A percentile compares a stretch with the other conserved stretches of the same genome.
phyloP scores from a whole-genome alignment of 2,329 filamentous ascomycete genomes.

The Ceratocystis cacaofunesta region DNA sequence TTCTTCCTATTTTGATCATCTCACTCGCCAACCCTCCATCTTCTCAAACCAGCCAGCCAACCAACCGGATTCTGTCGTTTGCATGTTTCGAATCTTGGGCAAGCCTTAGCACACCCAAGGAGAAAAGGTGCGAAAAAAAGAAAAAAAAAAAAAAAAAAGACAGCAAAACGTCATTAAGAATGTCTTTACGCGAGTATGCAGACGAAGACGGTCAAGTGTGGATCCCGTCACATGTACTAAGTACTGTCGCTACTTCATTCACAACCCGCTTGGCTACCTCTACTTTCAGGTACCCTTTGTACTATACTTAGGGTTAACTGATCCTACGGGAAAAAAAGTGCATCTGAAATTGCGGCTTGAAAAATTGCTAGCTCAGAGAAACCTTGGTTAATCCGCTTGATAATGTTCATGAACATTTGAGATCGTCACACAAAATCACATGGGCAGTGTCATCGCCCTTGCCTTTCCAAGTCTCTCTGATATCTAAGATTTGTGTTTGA shows the following conservation, averaged over 20 bases:
- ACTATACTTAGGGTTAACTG: not conserved
- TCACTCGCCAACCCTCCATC: not conserved
- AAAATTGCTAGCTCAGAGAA: not conserved
- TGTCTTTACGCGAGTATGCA: not conserved
- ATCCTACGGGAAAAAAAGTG: not conserved
- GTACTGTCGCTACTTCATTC: not conserved
- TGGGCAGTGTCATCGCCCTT: not conserved
- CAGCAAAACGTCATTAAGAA: not conserved
- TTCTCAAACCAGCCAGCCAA: not conserved
- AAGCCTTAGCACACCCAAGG: too few relatives aligned
- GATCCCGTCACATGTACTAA: not conserved
- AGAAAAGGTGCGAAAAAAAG: too few relatives aligned
- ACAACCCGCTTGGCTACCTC: not conserved
- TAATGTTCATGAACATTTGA: not conserved
- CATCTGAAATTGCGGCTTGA: not conserved
- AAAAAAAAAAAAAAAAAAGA: not conserved
- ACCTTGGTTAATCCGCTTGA: not conserved
- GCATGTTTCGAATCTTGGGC: too few relatives aligned
- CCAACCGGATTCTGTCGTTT: not conserved
- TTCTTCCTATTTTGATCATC: not conserved
- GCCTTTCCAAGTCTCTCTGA: not conserved
- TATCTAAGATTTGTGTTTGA: not conserved
- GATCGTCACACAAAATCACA: not conserved
- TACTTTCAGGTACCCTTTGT: not conserved
- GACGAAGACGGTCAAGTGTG: slow-evolving; percentile 2